phyloP scores from a whole-genome alignment of 1,284 basidiomycete genomes.

The Irpex lacteus region DNA sequence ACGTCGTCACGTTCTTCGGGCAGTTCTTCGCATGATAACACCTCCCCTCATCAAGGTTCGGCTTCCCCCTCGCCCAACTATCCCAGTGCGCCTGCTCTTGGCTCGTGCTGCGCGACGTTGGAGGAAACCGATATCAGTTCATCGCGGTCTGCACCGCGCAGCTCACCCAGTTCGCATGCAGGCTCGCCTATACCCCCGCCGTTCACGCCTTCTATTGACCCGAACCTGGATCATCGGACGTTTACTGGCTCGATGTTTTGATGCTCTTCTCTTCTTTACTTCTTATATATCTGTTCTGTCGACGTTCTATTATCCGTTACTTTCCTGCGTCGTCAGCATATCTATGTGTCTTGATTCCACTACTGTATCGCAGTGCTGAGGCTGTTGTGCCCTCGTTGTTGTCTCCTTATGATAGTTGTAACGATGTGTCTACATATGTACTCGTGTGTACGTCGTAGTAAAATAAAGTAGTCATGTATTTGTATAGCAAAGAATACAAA shows the following conservation, averaged over 20 bases:
- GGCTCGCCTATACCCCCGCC: constrained; percentile 10
- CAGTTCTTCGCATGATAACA: constrained; percentile 8
- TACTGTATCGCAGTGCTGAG: background rate
- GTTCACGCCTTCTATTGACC: constrained; percentile 5
- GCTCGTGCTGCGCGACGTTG: constrained; percentile 1
- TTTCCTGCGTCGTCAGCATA: background rate
- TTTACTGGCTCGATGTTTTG: background rate
- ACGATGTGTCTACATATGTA: background rate
- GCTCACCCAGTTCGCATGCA: background rate
- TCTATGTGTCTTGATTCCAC: background rate
- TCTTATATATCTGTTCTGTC: background rate
- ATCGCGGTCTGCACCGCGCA: background rate
- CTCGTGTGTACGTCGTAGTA: background rate
- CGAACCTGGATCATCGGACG: background rate
- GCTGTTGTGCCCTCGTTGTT: background rate
- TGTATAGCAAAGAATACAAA: background rate
- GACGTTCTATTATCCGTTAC: background rate
- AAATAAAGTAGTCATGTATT: background rate
- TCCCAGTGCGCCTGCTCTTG: constrained; percentile 8
- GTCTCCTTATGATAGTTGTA: background rate
- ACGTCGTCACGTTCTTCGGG: constrained; percentile 15
- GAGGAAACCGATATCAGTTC: background rate
- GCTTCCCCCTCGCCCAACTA: background rate
- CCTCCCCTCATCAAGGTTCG: constrained; percentile 8
- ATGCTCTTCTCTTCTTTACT: background rate